A percentile compares a stretch with the other conserved stretches of the same genome.
Conservation (phyloP, 208 protist species). For the Leptomonas pyrrhocoris region DNA sequence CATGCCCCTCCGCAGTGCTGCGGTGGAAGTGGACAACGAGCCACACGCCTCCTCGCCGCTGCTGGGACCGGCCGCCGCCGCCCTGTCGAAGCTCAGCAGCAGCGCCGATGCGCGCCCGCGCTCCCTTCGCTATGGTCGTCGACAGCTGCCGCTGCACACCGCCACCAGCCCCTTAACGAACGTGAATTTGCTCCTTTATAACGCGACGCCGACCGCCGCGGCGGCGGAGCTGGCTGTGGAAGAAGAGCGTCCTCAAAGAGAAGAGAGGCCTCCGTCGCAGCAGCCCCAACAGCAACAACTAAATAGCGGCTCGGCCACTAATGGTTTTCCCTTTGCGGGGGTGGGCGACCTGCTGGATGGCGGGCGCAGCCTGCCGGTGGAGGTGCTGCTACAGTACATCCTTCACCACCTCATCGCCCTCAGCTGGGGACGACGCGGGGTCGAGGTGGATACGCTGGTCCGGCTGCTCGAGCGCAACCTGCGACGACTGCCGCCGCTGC, state of each 20-base stretch:
- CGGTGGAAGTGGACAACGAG: background rate
- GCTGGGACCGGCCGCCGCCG: background rate
- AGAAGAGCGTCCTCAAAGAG: background rate
- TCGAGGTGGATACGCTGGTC: conserved; percentile 67
- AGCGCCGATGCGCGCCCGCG: conserved; percentile 20
- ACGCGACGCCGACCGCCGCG: conserved; percentile 15
- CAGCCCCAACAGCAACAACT: background rate
- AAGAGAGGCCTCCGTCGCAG: background rate
- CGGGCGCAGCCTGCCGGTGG: conserved; percentile 52
- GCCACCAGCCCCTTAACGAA: conserved; percentile 23
- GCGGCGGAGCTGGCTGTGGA: background rate
- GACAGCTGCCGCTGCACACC: conserved; percentile 30
- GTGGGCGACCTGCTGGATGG: conserved; percentile 14
- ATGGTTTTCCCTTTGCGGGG: background rate
- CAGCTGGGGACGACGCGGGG: conserved; percentile 63
- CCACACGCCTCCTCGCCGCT: background rate
- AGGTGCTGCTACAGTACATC: conserved; percentile 75
- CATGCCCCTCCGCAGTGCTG: background rate
- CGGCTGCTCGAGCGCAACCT: conserved; percentile 80
- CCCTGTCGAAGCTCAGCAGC: conserved; percentile 7
- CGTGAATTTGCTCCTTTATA: conserved; percentile 21
- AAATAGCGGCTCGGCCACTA: background rate
- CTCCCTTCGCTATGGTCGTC: conserved; percentile 28
- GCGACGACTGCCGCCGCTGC: conserved; percentile 64
- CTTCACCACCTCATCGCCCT: conserved; percentile 73